These are phyloP conservation scores for Flaveria brownii DNA, from an alignment of 129 eudicot species.

Conservation along the genomic window DNA sequence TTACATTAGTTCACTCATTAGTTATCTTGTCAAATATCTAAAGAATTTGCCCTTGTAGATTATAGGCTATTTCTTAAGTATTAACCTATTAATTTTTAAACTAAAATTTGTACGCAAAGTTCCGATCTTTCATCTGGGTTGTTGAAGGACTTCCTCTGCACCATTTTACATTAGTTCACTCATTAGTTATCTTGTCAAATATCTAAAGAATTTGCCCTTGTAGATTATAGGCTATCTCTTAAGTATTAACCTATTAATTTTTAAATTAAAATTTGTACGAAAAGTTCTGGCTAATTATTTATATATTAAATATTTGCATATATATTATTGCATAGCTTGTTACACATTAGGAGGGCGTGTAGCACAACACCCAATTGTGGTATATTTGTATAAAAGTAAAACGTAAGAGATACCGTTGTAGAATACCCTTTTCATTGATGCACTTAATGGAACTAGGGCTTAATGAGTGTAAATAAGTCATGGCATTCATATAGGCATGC, in stretches of 20 bases:
- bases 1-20: background rate
- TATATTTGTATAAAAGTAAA: background rate
- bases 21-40: conserved; percentile 10
- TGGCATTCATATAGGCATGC: background rate
- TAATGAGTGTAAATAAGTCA: background rate
- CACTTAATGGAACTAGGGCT: background rate
- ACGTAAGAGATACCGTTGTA: background rate
- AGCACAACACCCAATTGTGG: background rate
- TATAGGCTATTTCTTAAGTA: background rate
- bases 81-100: background rate
- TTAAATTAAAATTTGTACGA: background rate
- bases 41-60: background rate
- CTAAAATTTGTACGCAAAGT: background rate
- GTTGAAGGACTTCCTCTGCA: conserved; percentile 2
- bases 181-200: background rate
- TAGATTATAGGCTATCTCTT: background rate
- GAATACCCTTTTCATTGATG: background rate
- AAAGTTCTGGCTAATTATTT: background rate
- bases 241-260: background rate
- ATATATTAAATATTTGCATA: background rate
- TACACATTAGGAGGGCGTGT: background rate
- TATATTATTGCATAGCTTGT: background rate
- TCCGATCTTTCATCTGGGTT: background rate
- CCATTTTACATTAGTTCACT: background rate
- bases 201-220: background rate